Base-by-base conservation (phyloP, 306 rosid species). In the Begonia fuchsioides region DNA sequence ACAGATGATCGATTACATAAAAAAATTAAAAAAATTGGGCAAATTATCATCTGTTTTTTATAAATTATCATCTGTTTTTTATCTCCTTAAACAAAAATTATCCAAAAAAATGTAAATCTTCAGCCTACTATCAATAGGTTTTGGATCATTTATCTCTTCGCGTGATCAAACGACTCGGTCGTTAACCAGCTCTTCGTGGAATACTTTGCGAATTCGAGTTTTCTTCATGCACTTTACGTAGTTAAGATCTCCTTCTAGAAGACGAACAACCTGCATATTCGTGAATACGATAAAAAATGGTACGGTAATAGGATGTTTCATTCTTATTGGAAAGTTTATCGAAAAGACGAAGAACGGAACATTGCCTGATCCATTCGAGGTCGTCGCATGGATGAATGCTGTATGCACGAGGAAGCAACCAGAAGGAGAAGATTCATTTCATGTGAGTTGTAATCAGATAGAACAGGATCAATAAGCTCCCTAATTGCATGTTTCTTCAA, bases 351-450 rank as follows among this genome's bases (percentile, higher is more conserved):
- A 19, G 44, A 15, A 57, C 41, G 10, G 58, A 43, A 52, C 66
- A 10, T n/a, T 68, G 61, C 98, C 96, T 92, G 86, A 57, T 64
- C 70, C 64, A 77, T 77, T 51, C 75, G 68, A 17, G 98, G 98
- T 7, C 98, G 82, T 32, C 86, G 87, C 55, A 79, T 79, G 11
- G 98, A 80, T 47, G 93, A 82, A 26, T 62, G 78, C 18, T 79
- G 93, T 61, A 86, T 85, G 80, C 98, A 85, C 32, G 80, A 61
- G 52, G 93, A 79, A 52, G 95, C 96, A 32, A 76, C 79, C 68
- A 92, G 60, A 59, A 85, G 74, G 70, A 77, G 56, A 15, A 85
- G 72, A 69, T 75, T 80, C 66, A 77, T 55, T 55, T 92, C 73
- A 39, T 57, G 54, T 18, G 64, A 51, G 60, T 86, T 68, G 40